Percentiles rank a stretch among this genome's conserved stretches.
These are phyloP conservation scores for Penicillium desertorum DNA, from an alignment of 495 filamentous ascomycete species.

Conservation along the genomic window DNA sequence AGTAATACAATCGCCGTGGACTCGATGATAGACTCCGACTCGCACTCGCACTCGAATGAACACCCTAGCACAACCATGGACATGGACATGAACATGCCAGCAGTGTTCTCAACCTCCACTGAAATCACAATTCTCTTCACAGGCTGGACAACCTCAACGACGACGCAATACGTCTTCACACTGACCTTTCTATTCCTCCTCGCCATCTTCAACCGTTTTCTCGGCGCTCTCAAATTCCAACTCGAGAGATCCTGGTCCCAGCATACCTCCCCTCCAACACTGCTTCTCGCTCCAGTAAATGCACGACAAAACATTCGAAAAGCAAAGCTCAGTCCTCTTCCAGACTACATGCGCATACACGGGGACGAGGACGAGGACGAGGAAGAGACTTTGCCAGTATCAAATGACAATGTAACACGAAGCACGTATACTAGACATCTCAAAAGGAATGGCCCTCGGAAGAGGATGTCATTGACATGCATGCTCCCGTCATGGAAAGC, in stretches of 20 bases:
- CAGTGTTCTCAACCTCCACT: conserved; percentile 14
- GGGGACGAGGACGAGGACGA: background rate
- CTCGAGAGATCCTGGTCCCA: conserved; percentile 10
- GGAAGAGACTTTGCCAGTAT: background rate
- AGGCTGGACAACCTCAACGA: conserved; percentile 21
- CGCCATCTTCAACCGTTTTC: conserved; percentile 25
- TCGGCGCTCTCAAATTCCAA: conserved; percentile 21
- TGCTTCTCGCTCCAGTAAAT: background rate
- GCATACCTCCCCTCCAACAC: background rate
- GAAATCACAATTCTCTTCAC: conserved; percentile 27
- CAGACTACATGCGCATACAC: conserved; percentile 7
- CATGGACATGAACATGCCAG: conserved; percentile 17
- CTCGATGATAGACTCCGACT: background rate
- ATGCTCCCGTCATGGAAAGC: conserved; percentile 10
- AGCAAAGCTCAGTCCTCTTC: conserved; percentile 19
- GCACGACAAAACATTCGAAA: conserved; percentile 2
- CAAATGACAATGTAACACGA: background rate
- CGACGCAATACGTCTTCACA: conserved; percentile 16
- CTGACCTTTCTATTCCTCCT: conserved; percentile 21
- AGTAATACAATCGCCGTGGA: background rate
- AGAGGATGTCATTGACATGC: background rate
- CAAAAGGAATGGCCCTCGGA: background rate
- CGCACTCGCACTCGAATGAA: background rate
- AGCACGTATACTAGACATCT: no score
- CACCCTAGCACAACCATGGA: background rate